Conservation (phyloP, 148 eudicot genomes). For the Oxyria digyna region DNA sequence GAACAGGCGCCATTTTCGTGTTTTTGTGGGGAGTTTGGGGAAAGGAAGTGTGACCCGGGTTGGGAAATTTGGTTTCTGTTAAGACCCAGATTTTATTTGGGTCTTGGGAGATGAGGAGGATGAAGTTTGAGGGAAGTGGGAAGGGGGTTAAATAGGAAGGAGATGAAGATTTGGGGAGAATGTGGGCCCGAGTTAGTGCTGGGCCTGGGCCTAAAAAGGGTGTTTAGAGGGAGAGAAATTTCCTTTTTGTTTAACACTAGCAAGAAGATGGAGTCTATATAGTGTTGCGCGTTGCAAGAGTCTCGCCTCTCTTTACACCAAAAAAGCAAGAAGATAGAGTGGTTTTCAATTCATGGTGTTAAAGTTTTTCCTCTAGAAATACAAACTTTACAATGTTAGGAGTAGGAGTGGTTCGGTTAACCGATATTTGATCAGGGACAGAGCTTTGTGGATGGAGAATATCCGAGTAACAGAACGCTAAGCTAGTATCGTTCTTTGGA, state of each 20-base stretch:
- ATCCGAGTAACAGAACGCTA: no score
- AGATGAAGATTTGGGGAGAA: not conserved
- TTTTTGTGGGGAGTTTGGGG: slow-evolving; percentile 19
- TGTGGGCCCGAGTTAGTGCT: not conserved
- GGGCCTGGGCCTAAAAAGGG: not conserved
- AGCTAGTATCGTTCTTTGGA: no score
- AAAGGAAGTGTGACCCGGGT: not conserved
- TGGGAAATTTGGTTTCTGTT: not conserved
- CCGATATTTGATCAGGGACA: no score
- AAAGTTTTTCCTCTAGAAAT: no score
- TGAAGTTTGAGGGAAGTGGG: not conserved
- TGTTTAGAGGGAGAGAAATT: not conserved
- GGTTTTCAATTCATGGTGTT: no score
- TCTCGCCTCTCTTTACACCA: no score
- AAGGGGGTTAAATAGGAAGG: slow-evolving; percentile 1
- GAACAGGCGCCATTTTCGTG: slow-evolving; percentile 29
- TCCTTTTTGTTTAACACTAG: not conserved
- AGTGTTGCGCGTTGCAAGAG: no score
- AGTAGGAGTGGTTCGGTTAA: no score
- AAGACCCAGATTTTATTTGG: not conserved
- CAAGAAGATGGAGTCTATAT: not conserved
- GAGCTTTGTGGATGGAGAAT: no score
- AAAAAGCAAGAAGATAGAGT: no score
- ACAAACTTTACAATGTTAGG: no score
- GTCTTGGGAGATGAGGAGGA: not conserved